phyloP scores from a whole-genome alignment of 495 filamentous ascomycete species.

The Talaromyces nanjingensis region DNA sequence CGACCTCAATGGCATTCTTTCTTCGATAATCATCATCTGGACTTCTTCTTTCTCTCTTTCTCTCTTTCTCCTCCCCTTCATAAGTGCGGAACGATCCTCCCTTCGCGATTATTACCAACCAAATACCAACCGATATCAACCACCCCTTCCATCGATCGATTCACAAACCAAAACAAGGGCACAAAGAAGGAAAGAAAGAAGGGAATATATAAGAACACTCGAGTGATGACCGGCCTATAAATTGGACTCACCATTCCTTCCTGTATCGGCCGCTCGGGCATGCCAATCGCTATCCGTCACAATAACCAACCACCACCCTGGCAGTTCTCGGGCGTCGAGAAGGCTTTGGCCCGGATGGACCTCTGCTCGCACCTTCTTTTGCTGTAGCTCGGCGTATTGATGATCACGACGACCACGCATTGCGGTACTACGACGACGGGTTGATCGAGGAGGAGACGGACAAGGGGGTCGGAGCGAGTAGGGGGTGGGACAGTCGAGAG shows the following conservation, averaged over 20 bases:
- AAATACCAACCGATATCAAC: not conserved
- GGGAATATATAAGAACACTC: not conserved
- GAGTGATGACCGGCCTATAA: not conserved
- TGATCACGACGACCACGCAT: not conserved
- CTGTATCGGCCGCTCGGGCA: not conserved
- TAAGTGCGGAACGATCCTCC: not conserved
- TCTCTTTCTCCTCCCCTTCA: not conserved
- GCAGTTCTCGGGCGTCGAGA: constrained; percentile 5
- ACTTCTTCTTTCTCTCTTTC: not conserved
- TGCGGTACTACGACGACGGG: not conserved
- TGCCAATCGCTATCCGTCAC: not conserved
- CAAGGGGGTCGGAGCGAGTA: not conserved
- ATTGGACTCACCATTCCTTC: not conserved
- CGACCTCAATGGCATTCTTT: constrained; percentile 5
- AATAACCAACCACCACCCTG: not conserved
- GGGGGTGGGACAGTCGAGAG: not conserved
- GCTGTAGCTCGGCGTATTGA: constrained; percentile 1
- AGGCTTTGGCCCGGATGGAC: constrained; percentile 6
- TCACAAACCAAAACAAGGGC: not conserved
- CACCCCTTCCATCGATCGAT: not conserved
- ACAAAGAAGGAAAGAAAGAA: not conserved
- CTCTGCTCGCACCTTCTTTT: constrained; percentile 1
- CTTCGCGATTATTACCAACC: constrained; percentile 6
- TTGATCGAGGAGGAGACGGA: not conserved
- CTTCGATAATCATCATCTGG: not conserved